These are phyloP conservation scores for Leucosporidium scottii DNA, from an alignment of 768 basidiomycete genomes.

Conservation along the genomic window DNA sequence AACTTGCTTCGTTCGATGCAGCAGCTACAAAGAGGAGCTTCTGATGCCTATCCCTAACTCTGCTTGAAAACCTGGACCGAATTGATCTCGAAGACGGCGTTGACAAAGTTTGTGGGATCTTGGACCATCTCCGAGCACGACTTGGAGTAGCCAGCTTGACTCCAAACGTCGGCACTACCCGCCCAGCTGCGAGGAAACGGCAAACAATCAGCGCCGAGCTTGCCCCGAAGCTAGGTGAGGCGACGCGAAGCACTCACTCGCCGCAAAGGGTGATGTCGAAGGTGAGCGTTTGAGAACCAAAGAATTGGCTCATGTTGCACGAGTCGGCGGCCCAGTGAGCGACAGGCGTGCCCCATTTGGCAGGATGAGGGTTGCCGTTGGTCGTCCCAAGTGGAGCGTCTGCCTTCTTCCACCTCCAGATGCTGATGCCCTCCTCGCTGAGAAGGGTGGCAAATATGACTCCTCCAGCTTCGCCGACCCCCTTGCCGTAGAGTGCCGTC, in stretches of 20 bases:
- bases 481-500: slow-evolving; percentile 44
- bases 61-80: slow-evolving; percentile 53
- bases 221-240: background rate
- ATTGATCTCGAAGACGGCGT: slow-evolving; percentile 66
- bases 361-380: slow-evolving; percentile 45
- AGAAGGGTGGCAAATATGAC: slow-evolving; percentile 49
- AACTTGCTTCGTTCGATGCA: no score
- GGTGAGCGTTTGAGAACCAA: slow-evolving; percentile 39
- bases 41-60: no score
- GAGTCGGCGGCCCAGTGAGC: slow-evolving; percentile 52
- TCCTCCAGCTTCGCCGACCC: slow-evolving; percentile 47
- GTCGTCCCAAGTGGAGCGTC: slow-evolving; percentile 39
- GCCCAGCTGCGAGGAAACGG: no score
- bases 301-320: slow-evolving; percentile 40
- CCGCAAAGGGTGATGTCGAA: slow-evolving; percentile 33
- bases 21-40: no score
- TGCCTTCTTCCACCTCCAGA: slow-evolving; percentile 55
- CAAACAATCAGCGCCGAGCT: background rate
- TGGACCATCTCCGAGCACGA: slow-evolving; percentile 9
- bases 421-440: slow-evolving; percentile 45
- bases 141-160: background rate
- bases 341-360: slow-evolving; percentile 52
- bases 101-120: slow-evolving; percentile 49
- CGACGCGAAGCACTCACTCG: slow-evolving; percentile 40
- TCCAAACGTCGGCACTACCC: no score